Percentiles rank a stretch among this genome's conserved stretches.
phyloP scores from a whole-genome alignment of 2,329 filamentous ascomycete species.

The Aspergillus neoniger region DNA sequence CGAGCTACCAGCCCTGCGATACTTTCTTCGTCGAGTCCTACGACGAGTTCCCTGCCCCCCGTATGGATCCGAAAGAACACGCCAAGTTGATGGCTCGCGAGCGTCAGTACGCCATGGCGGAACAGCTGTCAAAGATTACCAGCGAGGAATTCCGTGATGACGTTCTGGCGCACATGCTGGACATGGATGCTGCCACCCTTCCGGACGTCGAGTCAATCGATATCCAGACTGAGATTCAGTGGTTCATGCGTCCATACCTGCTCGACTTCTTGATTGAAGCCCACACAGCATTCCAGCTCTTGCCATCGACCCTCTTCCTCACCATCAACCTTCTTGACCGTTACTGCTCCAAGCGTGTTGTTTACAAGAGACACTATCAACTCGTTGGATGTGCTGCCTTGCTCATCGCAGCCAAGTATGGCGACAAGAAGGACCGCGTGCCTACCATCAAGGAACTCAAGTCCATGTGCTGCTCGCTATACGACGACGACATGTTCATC shows the following conservation, averaged over 20 bases:
- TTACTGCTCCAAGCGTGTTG: conserved; percentile 95
- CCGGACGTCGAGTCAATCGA: conserved; percentile 97
- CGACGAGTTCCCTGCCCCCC: conserved; percentile 51
- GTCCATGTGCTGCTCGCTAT: conserved; percentile 98
- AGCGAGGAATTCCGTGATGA: conserved; percentile 93
- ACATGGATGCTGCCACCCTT: conserved; percentile 93
- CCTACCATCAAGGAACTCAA: conserved; percentile 95
- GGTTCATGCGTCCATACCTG: conserved; percentile 98
- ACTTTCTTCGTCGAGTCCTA: conserved; percentile 68
- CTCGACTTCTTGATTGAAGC: conserved; percentile 98
- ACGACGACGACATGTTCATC: conserved; percentile 99
- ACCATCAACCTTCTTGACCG: conserved; percentile 95
- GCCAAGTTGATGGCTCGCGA: conserved; percentile 77
- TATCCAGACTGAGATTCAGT: conserved; percentile 98
- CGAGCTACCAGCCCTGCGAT: conserved; percentile 65
- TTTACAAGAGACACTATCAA: conserved; percentile 99
- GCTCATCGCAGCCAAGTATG: conserved; percentile 96
- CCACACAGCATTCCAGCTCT: conserved; percentile 87
- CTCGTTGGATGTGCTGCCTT: conserved; percentile 94
- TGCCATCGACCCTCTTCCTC: conserved; percentile 93
- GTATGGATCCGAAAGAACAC: conserved; percentile 71
- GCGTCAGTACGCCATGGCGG: conserved; percentile 82
- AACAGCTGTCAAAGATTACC: conserved; percentile 81
- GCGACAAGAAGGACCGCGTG: conserved; percentile 98
- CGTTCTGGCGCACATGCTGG: conserved; percentile 88